phyloP scores from a whole-genome alignment of 75 land plant genomes.

The Pinus tabuliformis region DNA sequence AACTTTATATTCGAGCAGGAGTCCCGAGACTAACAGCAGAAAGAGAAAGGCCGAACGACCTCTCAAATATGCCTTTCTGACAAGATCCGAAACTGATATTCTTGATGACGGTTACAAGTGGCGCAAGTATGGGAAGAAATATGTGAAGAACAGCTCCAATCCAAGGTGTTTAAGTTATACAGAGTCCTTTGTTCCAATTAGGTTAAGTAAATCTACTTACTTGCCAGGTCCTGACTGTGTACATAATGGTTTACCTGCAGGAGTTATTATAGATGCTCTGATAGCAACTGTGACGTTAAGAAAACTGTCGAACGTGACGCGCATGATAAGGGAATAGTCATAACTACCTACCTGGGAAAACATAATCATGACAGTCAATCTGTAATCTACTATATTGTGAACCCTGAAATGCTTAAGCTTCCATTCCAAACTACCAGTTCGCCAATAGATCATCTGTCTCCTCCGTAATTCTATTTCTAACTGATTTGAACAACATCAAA shows the following conservation, averaged over 20 bases:
- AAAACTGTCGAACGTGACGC: slow-evolving; percentile 67
- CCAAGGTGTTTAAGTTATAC: slow-evolving; percentile 35
- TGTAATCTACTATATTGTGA: slow-evolving; percentile 12
- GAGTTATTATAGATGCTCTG: slow-evolving; percentile 63
- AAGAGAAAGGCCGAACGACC: background rate
- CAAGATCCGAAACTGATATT: slow-evolving; percentile 42
- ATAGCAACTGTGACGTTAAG: slow-evolving; percentile 54
- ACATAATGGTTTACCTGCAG: slow-evolving; percentile 11
- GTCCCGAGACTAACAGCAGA: background rate
- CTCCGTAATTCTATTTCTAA: too few relatives aligned
- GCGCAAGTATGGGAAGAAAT: slow-evolving; percentile 72
- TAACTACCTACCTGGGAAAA: slow-evolving; percentile 65
- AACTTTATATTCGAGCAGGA: background rate
- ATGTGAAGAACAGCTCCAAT: slow-evolving; percentile 56
- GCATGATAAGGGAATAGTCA: slow-evolving; percentile 52
- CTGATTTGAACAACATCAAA: too few relatives aligned
- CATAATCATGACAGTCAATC: slow-evolving; percentile 56
- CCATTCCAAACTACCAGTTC: background rate
- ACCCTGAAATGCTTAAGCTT: background rate
- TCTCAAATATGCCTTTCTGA: slow-evolving; percentile 28
- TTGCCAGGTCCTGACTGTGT: too few relatives aligned
- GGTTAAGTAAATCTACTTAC: too few relatives aligned
- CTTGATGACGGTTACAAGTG: slow-evolving; percentile 70
- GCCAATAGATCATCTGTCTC: too few relatives aligned
- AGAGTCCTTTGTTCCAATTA: too few relatives aligned